These are phyloP conservation scores for Lachnellula arida DNA, from an alignment of 2,329 filamentous ascomycete genomes.

Conservation along the genomic window DNA sequence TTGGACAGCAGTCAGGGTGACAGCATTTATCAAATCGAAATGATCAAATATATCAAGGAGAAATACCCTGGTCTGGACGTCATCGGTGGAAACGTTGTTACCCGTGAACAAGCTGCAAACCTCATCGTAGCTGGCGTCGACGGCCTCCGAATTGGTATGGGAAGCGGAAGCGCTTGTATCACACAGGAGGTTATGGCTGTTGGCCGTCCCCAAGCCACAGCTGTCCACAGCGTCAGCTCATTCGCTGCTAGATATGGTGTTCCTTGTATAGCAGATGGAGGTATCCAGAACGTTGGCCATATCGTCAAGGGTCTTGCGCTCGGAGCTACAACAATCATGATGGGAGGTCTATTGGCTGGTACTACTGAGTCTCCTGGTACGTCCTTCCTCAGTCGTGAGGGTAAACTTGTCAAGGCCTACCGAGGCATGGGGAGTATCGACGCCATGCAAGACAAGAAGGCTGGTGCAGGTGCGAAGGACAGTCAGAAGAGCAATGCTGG, in stretches of 20 bases:
- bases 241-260: slow-evolving; percentile 94
- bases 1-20: slow-evolving; percentile 97
- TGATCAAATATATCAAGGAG: slow-evolving; percentile 94
- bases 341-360: slow-evolving; percentile 95
- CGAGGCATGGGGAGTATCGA: slow-evolving; percentile 98
- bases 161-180: slow-evolving; percentile 95
- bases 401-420: slow-evolving; percentile 98
- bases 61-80: slow-evolving; percentile 84
- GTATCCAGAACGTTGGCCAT: slow-evolving; percentile 97
- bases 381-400: slow-evolving; percentile 93
- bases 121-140: slow-evolving; percentile 93
- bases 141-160: slow-evolving; percentile 97
- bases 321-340: slow-evolving; percentile 95
- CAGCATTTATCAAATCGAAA: slow-evolving; percentile 97
- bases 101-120: slow-evolving; percentile 87
- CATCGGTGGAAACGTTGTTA: slow-evolving; percentile 98
- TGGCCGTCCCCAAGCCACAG: slow-evolving; percentile 88
- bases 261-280: slow-evolving; percentile 95
- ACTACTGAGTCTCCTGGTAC: slow-evolving; percentile 96
- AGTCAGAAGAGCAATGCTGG: slow-evolving; percentile 83
- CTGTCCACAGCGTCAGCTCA: slow-evolving; percentile 82
- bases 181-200: slow-evolving; percentile 99
- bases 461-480: slow-evolving; percentile 71
- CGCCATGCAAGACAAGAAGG: slow-evolving; percentile 99
- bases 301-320: slow-evolving; percentile 97